Conservation (phyloP, 2,329 filamentous ascomycete species). For the Aspergillus ruber region DNA sequence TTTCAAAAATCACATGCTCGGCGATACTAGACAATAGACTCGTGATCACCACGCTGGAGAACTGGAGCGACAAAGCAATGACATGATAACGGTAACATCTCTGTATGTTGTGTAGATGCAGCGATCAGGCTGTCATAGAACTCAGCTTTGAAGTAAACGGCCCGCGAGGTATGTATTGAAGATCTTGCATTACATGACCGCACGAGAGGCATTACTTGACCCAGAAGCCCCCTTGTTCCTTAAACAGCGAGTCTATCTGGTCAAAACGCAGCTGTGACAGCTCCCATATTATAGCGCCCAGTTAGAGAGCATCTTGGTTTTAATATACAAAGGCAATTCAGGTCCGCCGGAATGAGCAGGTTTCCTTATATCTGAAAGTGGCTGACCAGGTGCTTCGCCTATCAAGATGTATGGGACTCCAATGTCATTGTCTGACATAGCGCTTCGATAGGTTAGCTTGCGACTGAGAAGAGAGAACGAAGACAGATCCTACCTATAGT, state of each 20-base stretch:
- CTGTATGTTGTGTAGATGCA: slow-evolving; percentile 4
- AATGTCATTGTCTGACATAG: slow-evolving; percentile 19
- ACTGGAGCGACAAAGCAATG: slow-evolving; percentile 15
- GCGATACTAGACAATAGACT: slow-evolving; percentile 7
- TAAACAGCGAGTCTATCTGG: slow-evolving; percentile 23
- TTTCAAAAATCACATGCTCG: slow-evolving; percentile 15
- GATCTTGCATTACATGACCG: slow-evolving; percentile 13
- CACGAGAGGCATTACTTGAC: slow-evolving; percentile 16
- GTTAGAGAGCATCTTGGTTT: slow-evolving; percentile 21
- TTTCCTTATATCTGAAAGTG: slow-evolving; percentile 18
- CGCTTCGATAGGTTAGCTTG: slow-evolving; percentile 7
- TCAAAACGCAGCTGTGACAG: slow-evolving; percentile 21
- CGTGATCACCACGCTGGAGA: slow-evolving; percentile 6
- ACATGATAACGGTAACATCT: slow-evolving; percentile 5
- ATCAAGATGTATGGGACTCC: slow-evolving; percentile 29
- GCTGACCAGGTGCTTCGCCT: slow-evolving; percentile 24
- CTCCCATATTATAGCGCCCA: slow-evolving; percentile 18
- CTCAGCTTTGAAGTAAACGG: slow-evolving; percentile 14
- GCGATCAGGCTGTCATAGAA: slow-evolving; percentile 16
- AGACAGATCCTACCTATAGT: slow-evolving; percentile 14
- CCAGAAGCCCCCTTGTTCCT: slow-evolving; percentile 14
- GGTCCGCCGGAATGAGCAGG: too few relatives aligned
- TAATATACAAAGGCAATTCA: slow-evolving; percentile 7
- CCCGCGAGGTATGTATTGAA: slow-evolving; percentile 11
- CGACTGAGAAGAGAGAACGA: background rate